Evolutionary conservation across 805 yeast species (phyloP), one percentile per base, ranked within the genome.

Genomic region (Saturnispora galanensis): DNA sequence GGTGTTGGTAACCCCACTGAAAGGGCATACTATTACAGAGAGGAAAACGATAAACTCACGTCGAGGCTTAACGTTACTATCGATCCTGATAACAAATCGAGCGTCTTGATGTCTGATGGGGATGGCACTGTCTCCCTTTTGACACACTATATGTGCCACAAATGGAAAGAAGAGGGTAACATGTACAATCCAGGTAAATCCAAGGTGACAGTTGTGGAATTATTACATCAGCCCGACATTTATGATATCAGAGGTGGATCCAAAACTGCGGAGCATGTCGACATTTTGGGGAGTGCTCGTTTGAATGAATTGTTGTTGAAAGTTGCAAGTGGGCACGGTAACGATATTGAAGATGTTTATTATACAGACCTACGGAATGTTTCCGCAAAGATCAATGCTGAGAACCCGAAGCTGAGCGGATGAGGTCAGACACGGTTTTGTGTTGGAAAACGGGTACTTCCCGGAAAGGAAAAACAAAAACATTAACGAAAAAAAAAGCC

Each of bases 1-100:
- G 98, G 98, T 5, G 87, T 88, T n/a, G 95, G 96, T 7, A 90
- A 88, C 52, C 94, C 95, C 17, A 90, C 98, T 0, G 98, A 93
- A 62, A 73, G 98, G 38, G 89, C 95, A 0, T 93, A 93, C 64
- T 76, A 79, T 31, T 93, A 93, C 63, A 78, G 76, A 44, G 87
- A 84, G 52, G 84, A 83, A 45, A 68, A 66, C 6, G 76, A 77
- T 48, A 74, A 76, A 45, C 63, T 68, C 0, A 47, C 64, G 1
- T 57, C 75, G 4, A 73, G 77, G 29, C 66, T 90, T 50, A 78
- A 83, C 49, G 73, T 84, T 45, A 74, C 90, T 0, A 85, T 93
- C 41, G 87, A 84, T 52, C 64, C 74, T 18, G 84, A 76, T 9
- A 70, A 73, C 35, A 68, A 73, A 32, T 60, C 69, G n/a, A 80